These are phyloP conservation scores for Sclerotiophoma versabilis DNA, from an alignment of 2,329 filamentous ascomycete species.

Conservation along the genomic window DNA sequence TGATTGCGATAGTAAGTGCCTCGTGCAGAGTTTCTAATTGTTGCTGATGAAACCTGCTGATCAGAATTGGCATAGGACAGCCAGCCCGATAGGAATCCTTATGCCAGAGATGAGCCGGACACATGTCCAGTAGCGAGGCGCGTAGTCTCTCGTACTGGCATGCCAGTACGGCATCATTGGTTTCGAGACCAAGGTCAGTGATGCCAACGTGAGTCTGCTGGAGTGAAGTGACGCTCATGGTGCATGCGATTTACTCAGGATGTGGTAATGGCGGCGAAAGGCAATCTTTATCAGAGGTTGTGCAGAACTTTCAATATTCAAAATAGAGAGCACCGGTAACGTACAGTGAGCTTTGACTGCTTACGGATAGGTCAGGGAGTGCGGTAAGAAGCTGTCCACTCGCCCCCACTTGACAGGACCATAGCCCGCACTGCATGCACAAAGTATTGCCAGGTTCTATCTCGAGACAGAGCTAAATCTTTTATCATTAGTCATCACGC, in stretches of 20 bases:
- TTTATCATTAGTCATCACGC: not conserved
- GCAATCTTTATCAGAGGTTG: not conserved
- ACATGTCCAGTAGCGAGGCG: not conserved
- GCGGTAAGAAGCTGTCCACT: not conserved
- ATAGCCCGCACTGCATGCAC: not conserved
- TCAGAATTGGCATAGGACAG: conserved; percentile 3
- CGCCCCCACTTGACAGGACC: not conserved
- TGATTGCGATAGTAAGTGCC: conserved; percentile 1
- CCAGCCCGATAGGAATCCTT: conserved; percentile 2
- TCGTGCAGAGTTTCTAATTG: conserved; percentile 1
- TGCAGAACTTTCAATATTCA: not conserved
- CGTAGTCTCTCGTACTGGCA: not conserved
- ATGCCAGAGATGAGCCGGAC: conserved; percentile 2
- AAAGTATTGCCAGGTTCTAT: not conserved
- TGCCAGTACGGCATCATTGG: not conserved
- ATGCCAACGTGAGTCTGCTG: not conserved
- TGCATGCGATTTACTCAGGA: not conserved
- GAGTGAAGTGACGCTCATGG: not conserved
- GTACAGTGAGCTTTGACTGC: not conserved
- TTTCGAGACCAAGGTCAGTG: not conserved
- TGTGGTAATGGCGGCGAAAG: not conserved
- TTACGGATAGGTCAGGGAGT: not conserved
- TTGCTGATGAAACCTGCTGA: not conserved
- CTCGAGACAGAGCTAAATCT: not conserved
- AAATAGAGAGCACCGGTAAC: not conserved